Conservation (phyloP, 306 rosid species). For the Medicago arabica region DNA sequence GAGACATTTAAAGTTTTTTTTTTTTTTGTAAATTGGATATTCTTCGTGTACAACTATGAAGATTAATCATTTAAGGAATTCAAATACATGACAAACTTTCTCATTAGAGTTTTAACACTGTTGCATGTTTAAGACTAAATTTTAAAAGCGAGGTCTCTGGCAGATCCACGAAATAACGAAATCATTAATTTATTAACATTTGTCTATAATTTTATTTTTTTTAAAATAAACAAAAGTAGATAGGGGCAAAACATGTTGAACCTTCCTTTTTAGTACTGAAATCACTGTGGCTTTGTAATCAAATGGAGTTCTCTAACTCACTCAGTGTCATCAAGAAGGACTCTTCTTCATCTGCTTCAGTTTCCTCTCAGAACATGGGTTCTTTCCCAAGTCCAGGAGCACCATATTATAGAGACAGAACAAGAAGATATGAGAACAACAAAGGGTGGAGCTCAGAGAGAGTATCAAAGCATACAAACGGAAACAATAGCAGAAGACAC, state of each 20-base stretch:
- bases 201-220: too few species aligned
- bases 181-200: too few species aligned
- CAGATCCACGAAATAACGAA: too few species aligned
- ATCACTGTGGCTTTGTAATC: neutral
- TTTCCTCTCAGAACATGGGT: slow-evolving; percentile 42
- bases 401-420: slow-evolving; percentile 53
- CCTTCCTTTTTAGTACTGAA: slow-evolving; percentile 7
- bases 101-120: too few species aligned
- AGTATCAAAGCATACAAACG: slow-evolving; percentile 49
- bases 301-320: slow-evolving; percentile 28
- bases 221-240: neutral
- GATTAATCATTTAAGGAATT: too few species aligned
- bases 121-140: too few species aligned
- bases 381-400: slow-evolving; percentile 56
- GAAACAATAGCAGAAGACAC: slow-evolving; percentile 53
- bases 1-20: too few species aligned
- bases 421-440: slow-evolving; percentile 42
- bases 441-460: slow-evolving; percentile 89
- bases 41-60: too few species aligned
- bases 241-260: slow-evolving; percentile 18
- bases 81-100: too few species aligned
- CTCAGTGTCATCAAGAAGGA: slow-evolving; percentile 55
- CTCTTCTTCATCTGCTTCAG: slow-evolving; percentile 37
- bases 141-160: too few species aligned
- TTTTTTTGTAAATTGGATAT: too few species aligned